Evolutionary conservation across 345 rosid genomes (phyloP).

Genomic region (Kernera saxatilis): DNA sequence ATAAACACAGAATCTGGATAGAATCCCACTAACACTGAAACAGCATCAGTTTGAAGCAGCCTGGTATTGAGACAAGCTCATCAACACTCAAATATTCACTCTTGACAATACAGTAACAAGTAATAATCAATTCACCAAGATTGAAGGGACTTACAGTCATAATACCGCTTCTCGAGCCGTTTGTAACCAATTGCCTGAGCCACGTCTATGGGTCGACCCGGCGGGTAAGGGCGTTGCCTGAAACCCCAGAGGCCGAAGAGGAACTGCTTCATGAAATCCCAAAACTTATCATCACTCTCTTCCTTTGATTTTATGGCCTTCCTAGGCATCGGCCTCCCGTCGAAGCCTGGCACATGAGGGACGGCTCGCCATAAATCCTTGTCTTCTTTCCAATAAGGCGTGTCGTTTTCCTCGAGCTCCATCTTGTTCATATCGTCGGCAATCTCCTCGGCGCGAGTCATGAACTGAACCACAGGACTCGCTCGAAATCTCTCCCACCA

Average conservation of each 20-base stretch:
- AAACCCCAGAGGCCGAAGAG: constrained; percentile 91
- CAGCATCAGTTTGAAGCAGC: not conserved
- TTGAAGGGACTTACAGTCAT: constrained; percentile 58
- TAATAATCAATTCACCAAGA: not conserved
- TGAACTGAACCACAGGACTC: constrained; percentile 64
- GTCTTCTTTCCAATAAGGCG: constrained; percentile 65
- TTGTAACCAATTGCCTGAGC: constrained; percentile 93
- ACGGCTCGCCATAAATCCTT: constrained; percentile 62
- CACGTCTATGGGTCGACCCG: constrained; percentile 73
- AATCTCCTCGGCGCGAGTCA: constrained; percentile 57
- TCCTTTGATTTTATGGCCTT: constrained; percentile 60
- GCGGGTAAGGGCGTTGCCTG: constrained; percentile 81
- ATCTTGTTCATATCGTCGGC: constrained; percentile 49
- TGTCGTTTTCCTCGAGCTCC: constrained; percentile 54
- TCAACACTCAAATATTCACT: not conserved
- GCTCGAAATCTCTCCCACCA: constrained; percentile 66
- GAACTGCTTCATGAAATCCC: constrained; percentile 84
- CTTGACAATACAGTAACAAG: not conserved
- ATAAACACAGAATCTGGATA: not conserved
- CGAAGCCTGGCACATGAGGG: constrained; percentile 68
- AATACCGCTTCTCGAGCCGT: constrained; percentile 75
- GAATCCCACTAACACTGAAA: not conserved
- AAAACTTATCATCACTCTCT: constrained; percentile 88
- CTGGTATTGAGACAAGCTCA: not conserved
- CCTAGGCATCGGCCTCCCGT: constrained; percentile 89